These are phyloP conservation scores for Lepidium sativum DNA, from an alignment of 345 rosid genomes.

Conservation along the genomic window DNA sequence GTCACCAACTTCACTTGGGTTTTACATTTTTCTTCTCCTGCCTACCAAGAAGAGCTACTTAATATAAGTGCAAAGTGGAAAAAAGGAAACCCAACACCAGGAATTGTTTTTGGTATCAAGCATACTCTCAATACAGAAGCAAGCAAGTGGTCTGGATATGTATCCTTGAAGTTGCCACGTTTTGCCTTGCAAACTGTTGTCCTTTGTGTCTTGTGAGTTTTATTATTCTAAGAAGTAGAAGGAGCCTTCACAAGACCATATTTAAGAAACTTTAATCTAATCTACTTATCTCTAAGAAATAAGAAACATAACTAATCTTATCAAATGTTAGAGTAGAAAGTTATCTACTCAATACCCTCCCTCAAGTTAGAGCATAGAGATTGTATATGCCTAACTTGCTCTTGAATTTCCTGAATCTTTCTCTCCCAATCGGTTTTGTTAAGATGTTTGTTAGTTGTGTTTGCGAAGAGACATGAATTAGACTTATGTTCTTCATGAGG, in stretches of 20 bases:
- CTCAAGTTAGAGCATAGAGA: too few relatives aligned
- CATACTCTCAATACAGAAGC: slow-evolving; percentile 72
- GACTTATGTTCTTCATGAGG: too few relatives aligned
- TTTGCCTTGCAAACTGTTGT: slow-evolving; percentile 78
- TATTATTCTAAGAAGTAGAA: not conserved
- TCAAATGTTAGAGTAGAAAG: too few relatives aligned
- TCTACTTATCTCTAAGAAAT: too few relatives aligned
- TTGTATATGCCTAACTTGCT: too few relatives aligned
- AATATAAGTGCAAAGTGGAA: not conserved
- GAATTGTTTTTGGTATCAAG: not conserved
- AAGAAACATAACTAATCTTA: too few relatives aligned
- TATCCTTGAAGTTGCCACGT: slow-evolving; percentile 90
- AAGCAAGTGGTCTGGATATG: slow-evolving; percentile 76
- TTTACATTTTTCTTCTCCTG: slow-evolving; percentile 66
- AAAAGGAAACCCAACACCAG: not conserved
- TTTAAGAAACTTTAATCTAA: too few relatives aligned
- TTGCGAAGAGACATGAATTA: too few relatives aligned
- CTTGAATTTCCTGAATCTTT: too few relatives aligned
- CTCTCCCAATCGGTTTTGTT: too few relatives aligned
- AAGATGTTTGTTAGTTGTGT: too few relatives aligned
- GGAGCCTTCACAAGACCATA: not conserved
- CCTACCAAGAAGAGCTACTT: slow-evolving; percentile 34
- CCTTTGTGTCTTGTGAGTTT: slow-evolving; percentile 55
- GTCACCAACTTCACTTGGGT: slow-evolving; percentile 92
- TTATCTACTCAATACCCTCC: too few relatives aligned